Conservation (phyloP, 495 filamentous ascomycete species). For the Aspergillus sparsus region DNA sequence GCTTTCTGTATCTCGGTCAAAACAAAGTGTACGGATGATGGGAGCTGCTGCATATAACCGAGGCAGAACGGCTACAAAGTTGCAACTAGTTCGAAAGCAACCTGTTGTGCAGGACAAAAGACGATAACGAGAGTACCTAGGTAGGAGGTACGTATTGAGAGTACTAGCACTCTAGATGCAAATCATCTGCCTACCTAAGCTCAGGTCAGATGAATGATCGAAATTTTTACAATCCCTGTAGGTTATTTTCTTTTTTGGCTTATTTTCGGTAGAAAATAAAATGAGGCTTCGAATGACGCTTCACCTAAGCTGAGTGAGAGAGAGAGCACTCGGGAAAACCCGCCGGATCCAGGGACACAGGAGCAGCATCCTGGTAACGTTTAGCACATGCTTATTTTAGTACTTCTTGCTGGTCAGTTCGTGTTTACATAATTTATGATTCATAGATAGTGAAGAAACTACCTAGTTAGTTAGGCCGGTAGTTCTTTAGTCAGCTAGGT, state of each 20-base stretch:
- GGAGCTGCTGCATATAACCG: background rate
- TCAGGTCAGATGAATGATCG: slow-evolving; percentile 9
- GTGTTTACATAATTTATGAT: slow-evolving; percentile 7
- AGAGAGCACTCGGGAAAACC: slow-evolving; percentile 18
- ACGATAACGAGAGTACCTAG: too few species aligned
- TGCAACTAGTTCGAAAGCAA: background rate
- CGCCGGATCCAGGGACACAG: slow-evolving; percentile 17
- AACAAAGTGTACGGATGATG: background rate
- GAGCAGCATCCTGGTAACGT: slow-evolving; percentile 6
- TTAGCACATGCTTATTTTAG: slow-evolving; percentile 19
- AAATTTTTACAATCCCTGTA: slow-evolving; percentile 5
- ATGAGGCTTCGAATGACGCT: background rate
- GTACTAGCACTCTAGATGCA: background rate
- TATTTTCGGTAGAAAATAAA: background rate
- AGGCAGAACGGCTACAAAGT: background rate
- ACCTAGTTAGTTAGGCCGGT: too few species aligned
- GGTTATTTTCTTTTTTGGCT: background rate
- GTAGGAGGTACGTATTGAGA: too few species aligned
- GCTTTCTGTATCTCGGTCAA: background rate
- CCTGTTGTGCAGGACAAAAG: background rate
- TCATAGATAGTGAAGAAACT: background rate
- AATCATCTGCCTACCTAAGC: background rate
- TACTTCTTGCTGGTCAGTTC: background rate
- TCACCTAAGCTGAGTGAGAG: background rate
- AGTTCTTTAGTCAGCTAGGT: background rate